phyloP scores from a whole-genome alignment of 176 grass and related monocot species.

The Elaeis guineensis region DNA sequence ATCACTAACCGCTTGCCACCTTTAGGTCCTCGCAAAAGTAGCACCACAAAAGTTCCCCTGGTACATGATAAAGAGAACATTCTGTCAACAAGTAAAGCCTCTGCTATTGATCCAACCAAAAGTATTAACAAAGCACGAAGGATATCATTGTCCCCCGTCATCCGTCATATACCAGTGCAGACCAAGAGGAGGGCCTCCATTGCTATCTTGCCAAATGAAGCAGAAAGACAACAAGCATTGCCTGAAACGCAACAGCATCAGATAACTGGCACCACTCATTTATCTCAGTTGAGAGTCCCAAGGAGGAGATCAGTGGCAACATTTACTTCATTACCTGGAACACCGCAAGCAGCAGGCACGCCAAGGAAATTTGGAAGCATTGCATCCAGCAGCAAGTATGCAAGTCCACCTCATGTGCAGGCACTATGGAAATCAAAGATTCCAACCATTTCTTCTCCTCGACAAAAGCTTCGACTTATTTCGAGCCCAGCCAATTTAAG shows the following conservation, averaged over 20 bases:
- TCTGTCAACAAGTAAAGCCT: conserved; percentile 19
- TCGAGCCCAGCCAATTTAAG: conserved; percentile 11
- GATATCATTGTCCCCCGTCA: conserved; percentile 38
- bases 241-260: conserved; percentile 24
- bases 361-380: conserved; percentile 34
- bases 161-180: conserved; percentile 22
- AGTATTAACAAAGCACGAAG: conserved; percentile 45
- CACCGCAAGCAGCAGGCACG: conserved; percentile 27
- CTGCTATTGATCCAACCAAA: conserved; percentile 17
- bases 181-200: conserved; percentile 58
- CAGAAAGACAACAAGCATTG: conserved; percentile 26
- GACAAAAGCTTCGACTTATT: conserved; percentile 12
- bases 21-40: conserved; percentile 29
- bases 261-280: conserved; percentile 15
- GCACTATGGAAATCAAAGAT: conserved; percentile 39
- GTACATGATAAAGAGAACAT: conserved; percentile 71
- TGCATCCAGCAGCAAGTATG: conserved; percentile 47
- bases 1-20: conserved; percentile 40
- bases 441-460: conserved; percentile 14
- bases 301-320: conserved; percentile 33
- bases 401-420: conserved; percentile 42
- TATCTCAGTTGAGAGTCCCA: conserved; percentile 29
- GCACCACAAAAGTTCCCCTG: conserved; percentile 8
- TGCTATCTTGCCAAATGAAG: conserved; percentile 30
- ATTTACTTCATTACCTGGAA: conserved; percentile 35